phyloP scores from a whole-genome alignment of 176 grass and related monocot genomes.

The Cenchrus purpureus region DNA sequence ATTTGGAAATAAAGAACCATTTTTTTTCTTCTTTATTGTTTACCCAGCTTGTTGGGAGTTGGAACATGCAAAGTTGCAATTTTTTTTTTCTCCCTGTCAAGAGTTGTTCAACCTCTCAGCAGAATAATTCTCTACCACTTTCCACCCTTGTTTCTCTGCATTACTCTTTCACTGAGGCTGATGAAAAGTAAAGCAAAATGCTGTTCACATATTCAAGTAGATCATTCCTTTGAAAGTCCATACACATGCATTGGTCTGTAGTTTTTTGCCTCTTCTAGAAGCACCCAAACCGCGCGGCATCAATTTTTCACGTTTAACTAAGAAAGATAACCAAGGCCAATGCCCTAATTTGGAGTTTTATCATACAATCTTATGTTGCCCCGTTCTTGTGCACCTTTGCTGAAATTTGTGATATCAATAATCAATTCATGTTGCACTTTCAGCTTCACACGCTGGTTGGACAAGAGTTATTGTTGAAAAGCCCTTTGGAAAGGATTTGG shows the following conservation, averaged over 20 bases:
- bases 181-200: background rate
- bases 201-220: background rate
- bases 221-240: slow-evolving; percentile 1
- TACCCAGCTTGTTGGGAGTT: background rate
- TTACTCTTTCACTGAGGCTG: slow-evolving; percentile 5
- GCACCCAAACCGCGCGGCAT: background rate
- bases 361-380: background rate
- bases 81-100: background rate
- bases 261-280: background rate
- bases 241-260: background rate
- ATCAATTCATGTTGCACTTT: slow-evolving; percentile 44
- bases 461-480: slow-evolving; percentile 90
- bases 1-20: background rate
- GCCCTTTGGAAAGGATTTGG: slow-evolving; percentile 90
- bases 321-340: background rate
- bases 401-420: background rate
- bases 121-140: background rate
- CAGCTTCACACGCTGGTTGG: slow-evolving; percentile 71
- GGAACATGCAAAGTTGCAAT: background rate
- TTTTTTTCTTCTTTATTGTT: background rate
- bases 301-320: background rate
- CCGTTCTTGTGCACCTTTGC: background rate
- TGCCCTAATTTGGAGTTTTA: slow-evolving; percentile 10
- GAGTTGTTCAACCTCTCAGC: background rate
- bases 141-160: background rate